Evolutionary conservation across 495 filamentous ascomycete genomes (phyloP).

Genomic region (Astrothelium subdiscretum): DNA sequence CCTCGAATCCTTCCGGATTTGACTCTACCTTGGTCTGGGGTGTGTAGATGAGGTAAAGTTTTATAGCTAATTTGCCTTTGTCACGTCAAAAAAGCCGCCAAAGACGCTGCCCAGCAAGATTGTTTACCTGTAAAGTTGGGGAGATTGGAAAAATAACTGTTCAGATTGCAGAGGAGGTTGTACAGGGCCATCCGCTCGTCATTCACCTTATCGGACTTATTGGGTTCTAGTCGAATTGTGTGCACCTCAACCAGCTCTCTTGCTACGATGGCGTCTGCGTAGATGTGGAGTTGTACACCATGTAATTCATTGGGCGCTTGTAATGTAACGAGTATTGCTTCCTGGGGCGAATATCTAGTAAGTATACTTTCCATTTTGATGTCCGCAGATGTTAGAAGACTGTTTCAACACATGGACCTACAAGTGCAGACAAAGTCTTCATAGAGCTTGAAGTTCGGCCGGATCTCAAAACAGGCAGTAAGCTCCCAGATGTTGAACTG

Average conservation of each 20-base stretch:
- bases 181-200: neutral
- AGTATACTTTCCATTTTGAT: neutral
- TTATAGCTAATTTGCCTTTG: neutral
- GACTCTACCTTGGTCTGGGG: neutral
- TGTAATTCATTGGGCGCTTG: neutral
- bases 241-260: neutral
- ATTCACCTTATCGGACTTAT: neutral
- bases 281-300: neutral
- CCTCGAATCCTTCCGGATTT: neutral
- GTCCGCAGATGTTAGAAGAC: neutral
- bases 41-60: neutral
- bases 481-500: neutral
- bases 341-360: neutral
- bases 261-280: neutral
- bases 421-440: neutral
- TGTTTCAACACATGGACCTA: neutral
- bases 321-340: neutral
- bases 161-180: neutral
- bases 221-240: neutral
- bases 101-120: neutral
- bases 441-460: neutral
- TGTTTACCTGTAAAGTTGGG: neutral
- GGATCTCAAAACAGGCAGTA: neutral
- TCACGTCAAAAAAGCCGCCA: neutral
- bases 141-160: neutral